Conservation (phyloP, 148 eudicot genomes). For the Rhododendron kiyosumense region DNA sequence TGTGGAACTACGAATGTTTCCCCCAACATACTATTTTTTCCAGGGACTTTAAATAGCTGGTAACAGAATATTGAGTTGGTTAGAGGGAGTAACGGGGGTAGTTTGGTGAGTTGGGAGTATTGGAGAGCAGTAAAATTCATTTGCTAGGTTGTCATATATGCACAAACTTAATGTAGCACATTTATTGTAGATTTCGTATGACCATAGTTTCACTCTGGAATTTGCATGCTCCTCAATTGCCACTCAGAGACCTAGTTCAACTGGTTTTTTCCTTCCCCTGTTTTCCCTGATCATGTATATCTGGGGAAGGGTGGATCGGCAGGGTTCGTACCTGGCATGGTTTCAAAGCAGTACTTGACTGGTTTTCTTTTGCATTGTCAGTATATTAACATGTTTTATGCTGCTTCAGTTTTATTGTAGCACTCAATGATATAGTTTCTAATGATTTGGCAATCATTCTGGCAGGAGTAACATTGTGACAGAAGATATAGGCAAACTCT, state of each 20-base stretch:
- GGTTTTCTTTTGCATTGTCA: background rate
- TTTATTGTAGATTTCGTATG: background rate
- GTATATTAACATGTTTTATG: background rate
- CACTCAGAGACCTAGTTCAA: background rate
- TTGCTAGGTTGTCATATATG: background rate
- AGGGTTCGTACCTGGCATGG: background rate
- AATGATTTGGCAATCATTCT: constrained; percentile 6
- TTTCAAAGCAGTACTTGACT: background rate
- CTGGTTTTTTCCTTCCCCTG: background rate
- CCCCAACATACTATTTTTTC: background rate
- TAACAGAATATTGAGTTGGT: background rate
- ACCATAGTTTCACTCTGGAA: background rate
- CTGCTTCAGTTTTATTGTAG: background rate
- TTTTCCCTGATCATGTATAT: background rate
- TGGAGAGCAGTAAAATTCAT: background rate
- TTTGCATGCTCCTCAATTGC: background rate
- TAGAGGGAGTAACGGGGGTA: background rate
- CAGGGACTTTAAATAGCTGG: background rate
- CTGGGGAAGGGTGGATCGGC: background rate
- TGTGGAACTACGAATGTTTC: background rate
- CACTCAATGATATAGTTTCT: background rate
- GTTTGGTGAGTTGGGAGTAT: background rate
- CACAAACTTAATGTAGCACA: background rate
- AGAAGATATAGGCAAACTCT: constrained; percentile 79
- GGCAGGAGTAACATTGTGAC: constrained; percentile 90